Conservation (phyloP, 139 green algal species). For the Micractinium conductrix region DNA sequence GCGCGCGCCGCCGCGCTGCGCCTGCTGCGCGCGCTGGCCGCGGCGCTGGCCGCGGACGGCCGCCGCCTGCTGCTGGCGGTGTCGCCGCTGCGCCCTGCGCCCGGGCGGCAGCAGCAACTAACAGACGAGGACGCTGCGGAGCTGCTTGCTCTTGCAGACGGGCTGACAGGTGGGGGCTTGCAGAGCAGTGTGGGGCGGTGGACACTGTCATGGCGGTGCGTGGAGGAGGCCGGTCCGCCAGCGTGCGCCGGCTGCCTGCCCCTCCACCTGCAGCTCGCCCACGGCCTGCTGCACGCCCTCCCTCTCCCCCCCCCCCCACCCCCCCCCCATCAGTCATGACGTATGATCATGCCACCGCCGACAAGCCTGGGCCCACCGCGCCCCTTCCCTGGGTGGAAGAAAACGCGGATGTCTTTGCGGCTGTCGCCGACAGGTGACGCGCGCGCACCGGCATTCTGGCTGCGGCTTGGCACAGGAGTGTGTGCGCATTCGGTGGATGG, state of each 20-base stretch:
- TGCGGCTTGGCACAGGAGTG: no score
- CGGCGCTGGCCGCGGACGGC: not conserved
- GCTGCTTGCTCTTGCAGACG: conserved; percentile 23
- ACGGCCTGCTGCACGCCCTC: no score
- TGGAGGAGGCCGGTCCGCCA: no score
- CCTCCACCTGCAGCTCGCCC: no score
- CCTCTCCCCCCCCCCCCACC: no score
- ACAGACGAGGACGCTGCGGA: conserved; percentile 8
- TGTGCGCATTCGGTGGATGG: no score
- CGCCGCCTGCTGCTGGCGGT: conserved; percentile 53
- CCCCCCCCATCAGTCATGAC: conserved; percentile 52
- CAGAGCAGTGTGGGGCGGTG: not conserved
- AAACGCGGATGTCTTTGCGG: conserved; percentile 39
- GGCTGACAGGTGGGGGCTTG: conserved; percentile 3
- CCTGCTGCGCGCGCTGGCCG: conserved; percentile 38
- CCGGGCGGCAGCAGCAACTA: not conserved
- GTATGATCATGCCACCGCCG: conserved; percentile 22
- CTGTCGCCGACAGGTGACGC: conserved; percentile 17
- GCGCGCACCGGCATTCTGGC: no score
- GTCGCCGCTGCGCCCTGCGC: conserved; percentile 39
- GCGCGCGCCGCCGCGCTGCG: conserved; percentile 27
- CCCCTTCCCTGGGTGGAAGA: conserved; percentile 55
- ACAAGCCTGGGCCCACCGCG: conserved; percentile 49
- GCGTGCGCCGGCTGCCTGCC: not conserved
- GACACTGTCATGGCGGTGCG: no score